Evolutionary conservation across 768 basidiomycete species (phyloP), one percentile per base, ranked within the genome.

Genomic region (Tricholoma furcatifolium): DNA sequence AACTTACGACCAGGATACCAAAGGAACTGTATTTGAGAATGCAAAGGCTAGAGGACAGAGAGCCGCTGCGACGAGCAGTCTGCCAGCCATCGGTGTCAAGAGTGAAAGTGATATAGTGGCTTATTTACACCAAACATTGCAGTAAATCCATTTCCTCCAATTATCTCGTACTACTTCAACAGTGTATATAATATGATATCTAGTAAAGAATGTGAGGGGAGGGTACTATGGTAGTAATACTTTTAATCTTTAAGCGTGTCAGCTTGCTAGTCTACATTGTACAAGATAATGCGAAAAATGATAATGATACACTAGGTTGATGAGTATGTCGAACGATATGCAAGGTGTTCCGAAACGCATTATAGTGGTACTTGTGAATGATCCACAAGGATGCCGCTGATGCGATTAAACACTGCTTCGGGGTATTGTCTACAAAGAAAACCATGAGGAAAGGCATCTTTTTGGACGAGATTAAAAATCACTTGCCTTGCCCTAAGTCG

Each of bases 341-440:
- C n/a, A n/a, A n/a, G n/a, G n/a, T n/a, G n/a, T n/a, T n/a, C n/a
- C n/a, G n/a, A n/a, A n/a, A n/a, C n/a, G n/a, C n/a, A 61, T 65
- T 51, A 67, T 34, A 67, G 61, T 1, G 80, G 74, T 11, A 81
- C 71, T 39, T 76, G 70, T 6, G 83, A 74, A 53, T 87, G 84
- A 64, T 88, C 86, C n/a, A 84, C 75, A 76, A 90, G 78, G 65
- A 91, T 87, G 11, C 88, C 88, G 50, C 87, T 83, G 56, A 92
- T 90, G 41, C 89, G 83, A 65, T 84, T 84, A 62, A 81, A 87
- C 50, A 91, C 89, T 8, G 88, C 88, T 43, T 82, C 82, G 4
- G 89, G 89, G 68, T 87, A 91, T 70, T 82, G 78, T 67, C 88
- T 88, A 47, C 3, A 51, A 45, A 45, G 20, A 12, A 20, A 5